These are phyloP conservation scores for Xylaria cubensis DNA, from an alignment of 495 filamentous ascomycete species.

Conservation along the genomic window DNA sequence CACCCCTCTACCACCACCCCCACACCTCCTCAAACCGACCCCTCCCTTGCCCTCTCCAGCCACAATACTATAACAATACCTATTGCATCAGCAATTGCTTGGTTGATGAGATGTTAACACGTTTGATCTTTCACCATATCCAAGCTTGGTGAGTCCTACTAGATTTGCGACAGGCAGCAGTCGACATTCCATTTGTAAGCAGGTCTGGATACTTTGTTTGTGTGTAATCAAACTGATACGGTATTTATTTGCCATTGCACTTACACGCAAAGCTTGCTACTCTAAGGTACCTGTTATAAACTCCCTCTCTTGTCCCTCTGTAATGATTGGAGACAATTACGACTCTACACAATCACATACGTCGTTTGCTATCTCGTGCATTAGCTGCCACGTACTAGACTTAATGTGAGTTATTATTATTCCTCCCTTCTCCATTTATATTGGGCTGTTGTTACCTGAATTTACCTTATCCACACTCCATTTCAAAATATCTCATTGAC, in stretches of 20 bases:
- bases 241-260: not conserved
- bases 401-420: not conserved
- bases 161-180: not conserved
- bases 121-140: not conserved
- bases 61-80: not conserved
- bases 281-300: not conserved
- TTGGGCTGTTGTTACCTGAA: not conserved
- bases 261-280: not conserved
- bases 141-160: not conserved
- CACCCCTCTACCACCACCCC: not conserved
- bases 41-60: conserved; percentile 1
- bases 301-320: conserved; percentile 1
- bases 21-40: not conserved
- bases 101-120: conserved; percentile 16
- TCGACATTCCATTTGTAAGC: conserved; percentile 8
- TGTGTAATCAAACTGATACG: not conserved
- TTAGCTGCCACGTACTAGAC: conserved; percentile 8
- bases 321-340: conserved; percentile 12
- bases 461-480: not conserved
- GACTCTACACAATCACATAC: not conserved
- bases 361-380: not conserved
- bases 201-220: not conserved
- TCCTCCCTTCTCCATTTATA: not conserved
- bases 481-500: too few relatives aligned
- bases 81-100: conserved; percentile 6